Percentiles rank a stretch among this genome's conserved stretches.
Evolutionary conservation across 306 rosid species (phyloP).

Genomic region (Ormosia emarginata): DNA sequence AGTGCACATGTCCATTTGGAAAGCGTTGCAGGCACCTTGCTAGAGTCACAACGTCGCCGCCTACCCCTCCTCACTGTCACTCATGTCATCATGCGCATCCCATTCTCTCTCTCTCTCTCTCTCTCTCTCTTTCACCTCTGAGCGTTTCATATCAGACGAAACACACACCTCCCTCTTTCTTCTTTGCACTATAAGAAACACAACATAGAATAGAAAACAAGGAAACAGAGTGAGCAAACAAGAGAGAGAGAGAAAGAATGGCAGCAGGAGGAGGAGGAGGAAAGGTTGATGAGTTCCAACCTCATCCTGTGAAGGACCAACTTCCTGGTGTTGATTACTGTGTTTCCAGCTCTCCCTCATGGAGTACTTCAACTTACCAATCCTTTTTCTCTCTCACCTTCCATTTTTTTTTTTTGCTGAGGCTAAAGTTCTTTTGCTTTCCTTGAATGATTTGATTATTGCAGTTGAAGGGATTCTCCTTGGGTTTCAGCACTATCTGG

Average conservation of each 20-base stretch:
- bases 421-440: neutral
- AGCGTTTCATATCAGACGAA: neutral
- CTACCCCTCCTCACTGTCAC: neutral
- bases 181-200: constrained; percentile 10
- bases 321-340: constrained; percentile 82
- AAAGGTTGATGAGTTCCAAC: constrained; percentile 56
- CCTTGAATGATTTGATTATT: neutral
- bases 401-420: neutral
- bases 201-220: neutral
- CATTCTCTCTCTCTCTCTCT: neutral
- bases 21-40: neutral
- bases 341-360: constrained; percentile 63
- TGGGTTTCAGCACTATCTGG: constrained; percentile 81
- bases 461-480: constrained; percentile 71
- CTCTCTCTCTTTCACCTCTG: neutral
- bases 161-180: neutral
- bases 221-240: neutral
- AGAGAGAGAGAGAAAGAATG: neutral
- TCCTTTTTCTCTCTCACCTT: neutral
- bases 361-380: constrained; percentile 50
- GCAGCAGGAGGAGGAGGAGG: constrained; percentile 33
- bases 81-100: neutral
- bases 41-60: constrained; percentile 32
- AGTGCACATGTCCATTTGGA: neutral
- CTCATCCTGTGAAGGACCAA: constrained; percentile 81